These are phyloP conservation scores for Crithidia bombi DNA, from an alignment of 208 protist genomes.

Conservation along the genomic window DNA sequence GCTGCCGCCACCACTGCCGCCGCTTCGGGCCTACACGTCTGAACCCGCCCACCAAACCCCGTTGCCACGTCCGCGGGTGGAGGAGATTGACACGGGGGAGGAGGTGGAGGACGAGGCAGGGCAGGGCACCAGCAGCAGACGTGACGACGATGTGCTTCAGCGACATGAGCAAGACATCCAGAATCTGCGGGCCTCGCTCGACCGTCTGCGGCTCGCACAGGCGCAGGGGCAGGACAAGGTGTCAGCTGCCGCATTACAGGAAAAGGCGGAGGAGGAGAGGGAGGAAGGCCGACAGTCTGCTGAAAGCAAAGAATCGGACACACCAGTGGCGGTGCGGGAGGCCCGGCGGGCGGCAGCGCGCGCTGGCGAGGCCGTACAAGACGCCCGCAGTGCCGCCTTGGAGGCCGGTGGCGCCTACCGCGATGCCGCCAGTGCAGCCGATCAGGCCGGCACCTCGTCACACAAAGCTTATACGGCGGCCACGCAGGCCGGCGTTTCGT, in stretches of 20 bases:
- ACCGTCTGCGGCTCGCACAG: constrained; percentile 19
- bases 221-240: constrained; percentile 1
- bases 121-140: neutral
- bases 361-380: neutral
- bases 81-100: constrained; percentile 24
- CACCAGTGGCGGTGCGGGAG: neutral
- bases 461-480: neutral
- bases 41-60: neutral
- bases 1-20: constrained; percentile 13
- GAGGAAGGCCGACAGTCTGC: neutral
- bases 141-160: constrained; percentile 3
- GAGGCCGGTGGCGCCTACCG: neutral
- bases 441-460: neutral
- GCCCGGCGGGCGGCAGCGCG: neutral
- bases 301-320: too few species aligned
- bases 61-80: neutral
- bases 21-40: constrained; percentile 5
- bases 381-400: neutral
- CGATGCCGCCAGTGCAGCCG: neutral
- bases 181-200: constrained; percentile 11
- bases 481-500: neutral
- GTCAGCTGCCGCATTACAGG: neutral
- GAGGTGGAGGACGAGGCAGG: neutral
- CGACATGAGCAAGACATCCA: constrained; percentile 21
- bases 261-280: neutral